A percentile compares a stretch with the other conserved stretches of the same genome.
These are phyloP conservation scores for Botrytis pseudocinerea DNA, from an alignment of 2,329 filamentous ascomycete species.

Conservation along the genomic window DNA sequence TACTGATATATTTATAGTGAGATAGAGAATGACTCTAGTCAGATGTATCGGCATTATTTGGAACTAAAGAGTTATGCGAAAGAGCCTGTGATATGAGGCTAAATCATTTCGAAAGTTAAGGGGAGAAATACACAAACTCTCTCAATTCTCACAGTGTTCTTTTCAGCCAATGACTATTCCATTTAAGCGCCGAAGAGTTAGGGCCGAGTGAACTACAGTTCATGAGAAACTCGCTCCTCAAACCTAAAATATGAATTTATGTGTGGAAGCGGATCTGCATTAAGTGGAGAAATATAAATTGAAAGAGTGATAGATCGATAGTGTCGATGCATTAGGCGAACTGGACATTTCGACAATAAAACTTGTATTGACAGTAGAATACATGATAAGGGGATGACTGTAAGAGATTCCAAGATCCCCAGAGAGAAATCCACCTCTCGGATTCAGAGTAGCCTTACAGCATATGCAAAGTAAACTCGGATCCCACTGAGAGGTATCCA, in stretches of 20 bases:
- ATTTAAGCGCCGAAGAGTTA: too few species aligned
- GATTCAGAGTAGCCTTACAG: not conserved
- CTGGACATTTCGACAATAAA: not conserved
- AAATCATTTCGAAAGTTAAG: too few species aligned
- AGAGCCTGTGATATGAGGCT: too few species aligned
- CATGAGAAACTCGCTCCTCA: not conserved
- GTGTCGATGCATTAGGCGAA: not conserved
- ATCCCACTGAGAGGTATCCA: not conserved
- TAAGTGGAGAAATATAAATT: not conserved
- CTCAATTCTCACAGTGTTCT: too few species aligned
- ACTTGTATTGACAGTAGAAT: rapidly evolving
- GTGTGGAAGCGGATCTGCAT: not conserved
- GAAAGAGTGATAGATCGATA: not conserved
- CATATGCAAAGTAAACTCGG: not conserved
- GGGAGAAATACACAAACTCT: too few species aligned
- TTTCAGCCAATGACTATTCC: too few species aligned
- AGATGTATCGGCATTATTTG: too few species aligned
- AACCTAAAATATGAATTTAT: rapidly evolving
- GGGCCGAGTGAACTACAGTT: not conserved
- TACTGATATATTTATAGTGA: not conserved
- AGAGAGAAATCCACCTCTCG: not conserved
- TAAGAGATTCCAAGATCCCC: not conserved
- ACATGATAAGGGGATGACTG: not conserved
- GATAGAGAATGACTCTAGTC: not conserved
- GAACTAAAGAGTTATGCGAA: too few species aligned